A percentile compares a stretch with the other conserved stretches of the same genome.
Evolutionary conservation across 495 filamentous ascomycete species (phyloP).

Genomic region (Usnea hakonensis): DNA sequence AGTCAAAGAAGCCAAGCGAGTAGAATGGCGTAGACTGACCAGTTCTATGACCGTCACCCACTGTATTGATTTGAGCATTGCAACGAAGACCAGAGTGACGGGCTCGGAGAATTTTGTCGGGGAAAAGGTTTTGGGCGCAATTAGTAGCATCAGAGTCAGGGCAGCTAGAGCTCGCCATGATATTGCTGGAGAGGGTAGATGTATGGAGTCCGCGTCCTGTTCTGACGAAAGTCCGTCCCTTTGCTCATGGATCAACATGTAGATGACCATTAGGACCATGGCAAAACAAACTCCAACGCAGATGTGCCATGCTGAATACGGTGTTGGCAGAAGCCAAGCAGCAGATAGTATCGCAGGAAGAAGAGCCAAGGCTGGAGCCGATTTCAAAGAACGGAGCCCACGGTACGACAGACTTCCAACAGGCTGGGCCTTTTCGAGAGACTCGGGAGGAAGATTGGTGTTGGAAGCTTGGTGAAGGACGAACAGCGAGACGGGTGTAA

Average conservation of each 20-base stretch:
- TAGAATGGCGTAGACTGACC: background rate
- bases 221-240: background rate
- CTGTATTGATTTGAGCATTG: background rate
- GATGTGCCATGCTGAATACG: background rate
- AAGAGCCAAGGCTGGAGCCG: background rate
- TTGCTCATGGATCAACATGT: conserved; percentile 1
- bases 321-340: conserved; percentile 5
- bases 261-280: background rate
- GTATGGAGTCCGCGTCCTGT: background rate
- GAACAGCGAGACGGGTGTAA: background rate
- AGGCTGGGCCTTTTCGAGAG: background rate
- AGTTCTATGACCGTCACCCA: background rate
- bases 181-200: conserved; percentile 1
- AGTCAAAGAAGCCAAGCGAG: background rate
- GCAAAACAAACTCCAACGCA: background rate
- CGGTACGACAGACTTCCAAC: background rate
- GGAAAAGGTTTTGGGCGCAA: background rate
- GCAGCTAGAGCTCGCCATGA: conserved; percentile 1
- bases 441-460: background rate
- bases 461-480: background rate
- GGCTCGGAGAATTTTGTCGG: background rate
- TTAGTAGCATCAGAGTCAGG: background rate
- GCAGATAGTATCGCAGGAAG: background rate
- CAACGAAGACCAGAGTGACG: background rate
- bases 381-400: background rate